Conservation (phyloP, 1,284 basidiomycete genomes). For the Vanrija sp. region DNA sequence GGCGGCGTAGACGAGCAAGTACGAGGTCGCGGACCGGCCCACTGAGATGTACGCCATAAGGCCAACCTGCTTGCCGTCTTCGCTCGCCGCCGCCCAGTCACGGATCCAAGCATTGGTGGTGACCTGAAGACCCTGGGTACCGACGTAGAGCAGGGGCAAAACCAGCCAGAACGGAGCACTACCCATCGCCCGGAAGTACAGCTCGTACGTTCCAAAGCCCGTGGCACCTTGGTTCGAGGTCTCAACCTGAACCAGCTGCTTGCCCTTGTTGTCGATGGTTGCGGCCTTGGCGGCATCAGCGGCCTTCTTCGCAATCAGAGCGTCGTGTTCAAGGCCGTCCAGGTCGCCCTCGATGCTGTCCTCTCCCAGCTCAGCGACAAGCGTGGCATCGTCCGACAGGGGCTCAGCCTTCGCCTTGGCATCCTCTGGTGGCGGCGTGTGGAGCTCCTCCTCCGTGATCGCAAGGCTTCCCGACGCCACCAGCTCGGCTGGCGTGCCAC, state of each 20-base stretch:
- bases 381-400: slow-evolving; percentile 10
- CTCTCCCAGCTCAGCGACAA: neutral
- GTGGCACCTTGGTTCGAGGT: slow-evolving; percentile 34
- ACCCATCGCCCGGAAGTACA: slow-evolving; percentile 44
- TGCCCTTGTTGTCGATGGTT: slow-evolving; percentile 27
- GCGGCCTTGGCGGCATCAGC: slow-evolving; percentile 29
- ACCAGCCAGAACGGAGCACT: slow-evolving; percentile 37
- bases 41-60: neutral
- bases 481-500: slow-evolving; percentile 40
- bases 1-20: slow-evolving; percentile 38
- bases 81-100: slow-evolving; percentile 42
- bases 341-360: slow-evolving; percentile 37
- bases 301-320: slow-evolving; percentile 48
- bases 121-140: slow-evolving; percentile 43
- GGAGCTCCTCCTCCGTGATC: slow-evolving; percentile 19
- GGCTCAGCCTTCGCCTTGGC: neutral
- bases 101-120: slow-evolving; percentile 46
- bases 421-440: neutral
- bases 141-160: slow-evolving; percentile 33
- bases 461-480: slow-evolving; percentile 21
- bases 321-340: slow-evolving; percentile 65
- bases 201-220: slow-evolving; percentile 32
- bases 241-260: slow-evolving; percentile 45
- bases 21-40: slow-evolving; percentile 24
- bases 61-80: neutral